phyloP scores from a whole-genome alignment of 1,284 basidiomycete species.

The Microbotryum saponariae region DNA sequence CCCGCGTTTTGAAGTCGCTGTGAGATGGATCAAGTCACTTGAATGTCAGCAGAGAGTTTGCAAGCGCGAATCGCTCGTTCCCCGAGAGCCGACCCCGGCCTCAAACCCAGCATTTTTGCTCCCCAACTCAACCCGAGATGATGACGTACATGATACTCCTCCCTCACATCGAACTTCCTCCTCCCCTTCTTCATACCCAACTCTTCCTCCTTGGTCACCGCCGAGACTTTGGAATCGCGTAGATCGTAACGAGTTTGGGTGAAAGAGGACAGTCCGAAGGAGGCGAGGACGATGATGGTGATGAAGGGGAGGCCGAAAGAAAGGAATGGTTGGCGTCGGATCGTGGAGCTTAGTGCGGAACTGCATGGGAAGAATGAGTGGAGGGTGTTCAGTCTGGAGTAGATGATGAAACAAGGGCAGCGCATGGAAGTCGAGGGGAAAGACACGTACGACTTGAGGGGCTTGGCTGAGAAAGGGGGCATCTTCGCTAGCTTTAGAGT shows the following conservation, averaged over 20 bases:
- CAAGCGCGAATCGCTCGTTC: neutral
- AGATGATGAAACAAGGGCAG: no score
- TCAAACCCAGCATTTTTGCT: no score
- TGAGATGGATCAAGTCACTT: neutral
- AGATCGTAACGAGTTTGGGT: conserved; percentile 88
- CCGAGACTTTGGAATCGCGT: conserved; percentile 67
- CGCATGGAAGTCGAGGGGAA: neutral
- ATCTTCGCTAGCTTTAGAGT: neutral
- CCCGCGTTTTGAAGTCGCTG: conserved; percentile 28
- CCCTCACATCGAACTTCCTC: conserved; percentile 82
- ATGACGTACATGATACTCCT: conserved; percentile 87
- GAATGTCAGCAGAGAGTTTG: neutral
- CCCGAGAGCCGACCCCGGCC: neutral
- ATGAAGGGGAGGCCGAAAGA: conserved; percentile 82
- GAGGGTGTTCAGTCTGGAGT: neutral
- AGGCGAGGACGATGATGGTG: conserved; percentile 72
- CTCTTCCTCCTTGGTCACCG: conserved; percentile 73
- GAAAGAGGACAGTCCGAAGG: conserved; percentile 74
- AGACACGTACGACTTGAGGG: neutral
- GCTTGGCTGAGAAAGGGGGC: neutral
- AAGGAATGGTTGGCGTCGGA: conserved; percentile 46
- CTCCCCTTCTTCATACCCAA: conserved; percentile 68
- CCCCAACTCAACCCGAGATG: neutral
- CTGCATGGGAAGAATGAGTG: neutral
- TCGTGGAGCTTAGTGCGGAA: conserved; percentile 7